Evolutionary conservation across 2,329 filamentous ascomycete species (phyloP), one percentile per base, ranked within the genome.

Genomic region (Zalaria obscura): DNA sequence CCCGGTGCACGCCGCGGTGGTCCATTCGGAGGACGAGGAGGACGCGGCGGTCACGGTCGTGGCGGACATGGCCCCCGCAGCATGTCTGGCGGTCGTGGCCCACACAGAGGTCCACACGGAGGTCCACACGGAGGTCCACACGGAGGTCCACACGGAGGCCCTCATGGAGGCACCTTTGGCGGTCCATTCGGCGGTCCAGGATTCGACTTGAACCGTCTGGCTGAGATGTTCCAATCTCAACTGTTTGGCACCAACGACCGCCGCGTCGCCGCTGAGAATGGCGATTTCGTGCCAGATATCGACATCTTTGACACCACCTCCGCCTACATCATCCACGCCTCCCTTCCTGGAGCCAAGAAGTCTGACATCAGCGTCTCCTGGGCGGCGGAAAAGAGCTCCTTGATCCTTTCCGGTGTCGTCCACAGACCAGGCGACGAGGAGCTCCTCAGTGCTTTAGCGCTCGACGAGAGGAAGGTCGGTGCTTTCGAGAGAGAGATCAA

Each of bases 261-360:
- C 29, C 37, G 40, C 32, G 46, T 42, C 5, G 35, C 42, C 36
- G 53, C 63, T 40, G 29, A 41, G 32, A 42, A 48, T 27, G 54
- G 55, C 40, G 57, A 66, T 44, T 81, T 83, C 58, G 59, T 61
- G 4, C 45, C 81, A 1, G 76, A 80, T n/a, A 66, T 79, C 42
- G 85, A 93, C 56, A 64, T 88, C 48, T 91, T 89, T 66, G 74
- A 80, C 56, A 81, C 78, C 4, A 61, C 75, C 5, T 61, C 65
- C 28, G 62, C 75, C 9, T 87, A 78, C 56, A 65, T 86, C 35
- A 63, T 91, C 5, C 83, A 91, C 58, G 55, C 76, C 38, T 79
- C 83, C 1, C 69, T 93, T 0, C 83, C 86, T 0, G 85, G 85
- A 26, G 83, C 80, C 2, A 79, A 79, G 63, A 88, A 87, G 61